phyloP scores from a whole-genome alignment of 2,329 filamentous ascomycete species.

The Xylariomycetidae sp. region DNA sequence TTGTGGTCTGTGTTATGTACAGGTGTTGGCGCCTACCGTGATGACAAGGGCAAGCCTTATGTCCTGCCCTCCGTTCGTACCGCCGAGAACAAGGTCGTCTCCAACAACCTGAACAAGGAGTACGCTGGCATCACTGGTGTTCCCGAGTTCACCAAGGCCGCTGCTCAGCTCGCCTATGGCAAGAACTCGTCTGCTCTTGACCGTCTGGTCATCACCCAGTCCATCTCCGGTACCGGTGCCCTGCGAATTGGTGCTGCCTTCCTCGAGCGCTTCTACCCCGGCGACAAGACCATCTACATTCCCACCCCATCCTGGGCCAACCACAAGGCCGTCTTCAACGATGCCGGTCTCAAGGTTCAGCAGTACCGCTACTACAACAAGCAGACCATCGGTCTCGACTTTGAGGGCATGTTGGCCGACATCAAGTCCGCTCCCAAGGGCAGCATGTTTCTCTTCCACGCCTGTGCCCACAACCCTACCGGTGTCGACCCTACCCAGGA shows the following conservation, averaged over 20 bases:
- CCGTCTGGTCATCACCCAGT: conserved; percentile 88
- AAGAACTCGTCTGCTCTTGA: conserved; percentile 68
- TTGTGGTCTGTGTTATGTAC: too few species aligned
- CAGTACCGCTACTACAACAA: conserved; percentile 99
- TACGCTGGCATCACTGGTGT: conserved; percentile 97
- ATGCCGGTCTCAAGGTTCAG: conserved; percentile 83
- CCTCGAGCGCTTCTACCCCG: conserved; percentile 84
- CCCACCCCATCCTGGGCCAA: conserved; percentile 96
- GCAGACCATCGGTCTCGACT: conserved; percentile 96
- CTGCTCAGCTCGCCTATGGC: conserved; percentile 87
- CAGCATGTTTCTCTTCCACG: conserved; percentile 90
- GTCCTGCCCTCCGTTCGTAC: conserved; percentile 88
- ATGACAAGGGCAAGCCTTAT: conserved; percentile 96
- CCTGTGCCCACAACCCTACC: conserved; percentile 96
- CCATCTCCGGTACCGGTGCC: conserved; percentile 95
- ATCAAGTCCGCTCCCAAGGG: conserved; percentile 82
- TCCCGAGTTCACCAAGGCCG: conserved; percentile 86
- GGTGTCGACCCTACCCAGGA: conserved; percentile 87
- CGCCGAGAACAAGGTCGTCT: conserved; percentile 82
- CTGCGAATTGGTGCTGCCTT: conserved; percentile 93
- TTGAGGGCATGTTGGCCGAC: conserved; percentile 85
- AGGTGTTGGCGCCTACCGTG: conserved; percentile 97
- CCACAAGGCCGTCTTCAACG: conserved; percentile 93
- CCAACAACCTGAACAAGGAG: conserved; percentile 82
- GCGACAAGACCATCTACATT: conserved; percentile 93